phyloP scores from a whole-genome alignment of 2,329 filamentous ascomycete genomes.

The Hymenoscyphus infarciens region DNA sequence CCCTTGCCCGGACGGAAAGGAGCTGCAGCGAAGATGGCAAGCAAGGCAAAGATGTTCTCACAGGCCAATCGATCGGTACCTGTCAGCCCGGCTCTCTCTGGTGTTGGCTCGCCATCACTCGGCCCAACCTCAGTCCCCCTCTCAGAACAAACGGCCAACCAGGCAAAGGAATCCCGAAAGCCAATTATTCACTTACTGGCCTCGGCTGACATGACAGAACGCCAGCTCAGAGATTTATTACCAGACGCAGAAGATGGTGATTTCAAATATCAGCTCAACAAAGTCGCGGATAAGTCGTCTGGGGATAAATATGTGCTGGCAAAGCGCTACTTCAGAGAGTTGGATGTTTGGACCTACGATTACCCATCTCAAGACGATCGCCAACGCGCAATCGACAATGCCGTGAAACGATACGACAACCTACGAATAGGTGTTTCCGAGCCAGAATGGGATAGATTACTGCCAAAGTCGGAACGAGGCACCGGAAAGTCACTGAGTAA shows the following conservation, averaged over 20 bases:
- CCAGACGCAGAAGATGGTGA: slow-evolving; percentile 47
- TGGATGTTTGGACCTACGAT: slow-evolving; percentile 60
- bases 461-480: slow-evolving; percentile 55
- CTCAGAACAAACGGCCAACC: slow-evolving; percentile 49
- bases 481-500: slow-evolving; percentile 60
- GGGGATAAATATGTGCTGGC: slow-evolving; percentile 53
- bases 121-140: slow-evolving; percentile 48
- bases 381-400: slow-evolving; percentile 58
- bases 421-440: slow-evolving; percentile 53
- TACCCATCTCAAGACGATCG: slow-evolving; percentile 53
- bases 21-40: slow-evolving; percentile 20
- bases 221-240: slow-evolving; percentile 50
- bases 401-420: slow-evolving; percentile 57
- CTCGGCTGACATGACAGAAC: slow-evolving; percentile 47
- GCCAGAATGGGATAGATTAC: slow-evolving; percentile 58
- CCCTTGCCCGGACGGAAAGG: slow-evolving; percentile 25
- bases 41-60: slow-evolving; percentile 30
- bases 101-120: slow-evolving; percentile 50
- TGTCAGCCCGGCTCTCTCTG: slow-evolving; percentile 53
- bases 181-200: slow-evolving; percentile 60
- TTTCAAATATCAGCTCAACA: slow-evolving; percentile 51
- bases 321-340: slow-evolving; percentile 58
- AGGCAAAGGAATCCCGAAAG: slow-evolving; percentile 50
- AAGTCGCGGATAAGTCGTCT: slow-evolving; percentile 51
- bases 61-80: slow-evolving; percentile 42